phyloP scores from a whole-genome alignment of 2,329 filamentous ascomycete genomes.

The Amylocarpus encephaloides region DNA sequence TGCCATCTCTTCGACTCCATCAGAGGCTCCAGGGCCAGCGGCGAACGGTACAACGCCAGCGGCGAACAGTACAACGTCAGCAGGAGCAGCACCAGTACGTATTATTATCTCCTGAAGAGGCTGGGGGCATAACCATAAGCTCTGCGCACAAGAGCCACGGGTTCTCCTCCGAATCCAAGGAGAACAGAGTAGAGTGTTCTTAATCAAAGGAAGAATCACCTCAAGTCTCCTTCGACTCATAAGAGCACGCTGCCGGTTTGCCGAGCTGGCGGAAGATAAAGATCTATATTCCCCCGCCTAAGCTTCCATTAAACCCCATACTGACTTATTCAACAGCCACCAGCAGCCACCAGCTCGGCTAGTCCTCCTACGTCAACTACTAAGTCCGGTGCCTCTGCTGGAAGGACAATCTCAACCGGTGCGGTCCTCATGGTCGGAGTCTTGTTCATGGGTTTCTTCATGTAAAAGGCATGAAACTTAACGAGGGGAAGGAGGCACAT shows the following conservation, averaged over 20 bases:
- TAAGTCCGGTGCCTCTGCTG: not conserved
- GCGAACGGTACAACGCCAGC: not conserved
- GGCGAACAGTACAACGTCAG: not conserved
- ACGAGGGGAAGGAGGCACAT: too few relatives aligned
- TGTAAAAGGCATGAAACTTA: not conserved
- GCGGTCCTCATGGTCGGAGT: not conserved
- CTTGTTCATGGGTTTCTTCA: not conserved
- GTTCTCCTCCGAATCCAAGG: too few relatives aligned
- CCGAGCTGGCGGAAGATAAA: not conserved
- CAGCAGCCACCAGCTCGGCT: not conserved
- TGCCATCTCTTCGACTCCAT: not conserved
- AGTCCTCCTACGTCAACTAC: not conserved
- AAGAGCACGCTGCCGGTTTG: not conserved
- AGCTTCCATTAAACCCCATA: not conserved
- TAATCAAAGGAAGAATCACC: too few relatives aligned
- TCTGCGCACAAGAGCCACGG: too few relatives aligned
- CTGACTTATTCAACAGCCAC: not conserved
- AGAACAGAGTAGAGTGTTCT: too few relatives aligned
- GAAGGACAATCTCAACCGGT: constrained; percentile 1
- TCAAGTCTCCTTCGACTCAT: too few relatives aligned
- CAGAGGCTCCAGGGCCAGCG: not conserved
- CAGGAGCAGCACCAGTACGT: not conserved
- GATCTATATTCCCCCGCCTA: not conserved
- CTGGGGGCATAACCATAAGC: not conserved
- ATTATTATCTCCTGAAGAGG: not conserved